These are phyloP conservation scores for Globisporangium emineosum DNA, from an alignment of 352 stramenopile species.

Conservation along the genomic window DNA sequence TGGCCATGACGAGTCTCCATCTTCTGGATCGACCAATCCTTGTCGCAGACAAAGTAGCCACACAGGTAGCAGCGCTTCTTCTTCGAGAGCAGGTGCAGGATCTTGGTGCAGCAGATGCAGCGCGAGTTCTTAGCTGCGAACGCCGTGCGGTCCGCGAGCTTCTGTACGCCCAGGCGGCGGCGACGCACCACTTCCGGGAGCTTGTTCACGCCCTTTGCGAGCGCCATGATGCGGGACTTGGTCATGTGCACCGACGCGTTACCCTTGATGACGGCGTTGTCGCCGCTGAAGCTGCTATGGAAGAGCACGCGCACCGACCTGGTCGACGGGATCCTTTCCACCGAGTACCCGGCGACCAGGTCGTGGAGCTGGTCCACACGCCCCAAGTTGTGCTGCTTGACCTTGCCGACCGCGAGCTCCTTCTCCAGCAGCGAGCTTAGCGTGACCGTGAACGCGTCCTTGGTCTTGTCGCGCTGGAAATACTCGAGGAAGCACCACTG, in stretches of 20 bases:
- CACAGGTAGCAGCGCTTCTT: constrained; percentile 41
- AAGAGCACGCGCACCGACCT: constrained; percentile 42
- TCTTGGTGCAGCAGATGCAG: constrained; percentile 59
- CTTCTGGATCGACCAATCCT: constrained; percentile 32
- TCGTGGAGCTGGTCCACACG: constrained; percentile 36
- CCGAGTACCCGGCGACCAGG: constrained; percentile 29
- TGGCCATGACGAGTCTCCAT: constrained; percentile 25
- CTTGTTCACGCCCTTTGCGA: constrained; percentile 33
- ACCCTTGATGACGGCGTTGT: constrained; percentile 13
- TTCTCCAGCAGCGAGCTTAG: constrained; percentile 28
- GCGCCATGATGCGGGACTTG: constrained; percentile 34
- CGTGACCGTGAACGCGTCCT: constrained; percentile 30
- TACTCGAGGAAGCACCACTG: constrained; percentile 46
- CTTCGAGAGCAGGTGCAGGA: constrained; percentile 28
- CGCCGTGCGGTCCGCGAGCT: constrained; percentile 40
- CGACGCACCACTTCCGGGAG: constrained; percentile 50
- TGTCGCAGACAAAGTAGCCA: constrained; percentile 38
- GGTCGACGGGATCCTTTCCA: constrained; percentile 33
- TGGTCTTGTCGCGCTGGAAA: constrained; percentile 11
- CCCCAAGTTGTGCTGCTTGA: constrained; percentile 24
- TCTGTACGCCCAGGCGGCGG: constrained; percentile 52
- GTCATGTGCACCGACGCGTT: constrained; percentile 13
- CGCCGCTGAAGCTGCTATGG: constrained; percentile 26
- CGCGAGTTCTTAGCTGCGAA: constrained; percentile 47
- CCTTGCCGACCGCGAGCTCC: constrained; percentile 34